Evolutionary conservation across 371 early-diverging fungal species (phyloP).

Genomic region (Zychaea mexicana): DNA sequence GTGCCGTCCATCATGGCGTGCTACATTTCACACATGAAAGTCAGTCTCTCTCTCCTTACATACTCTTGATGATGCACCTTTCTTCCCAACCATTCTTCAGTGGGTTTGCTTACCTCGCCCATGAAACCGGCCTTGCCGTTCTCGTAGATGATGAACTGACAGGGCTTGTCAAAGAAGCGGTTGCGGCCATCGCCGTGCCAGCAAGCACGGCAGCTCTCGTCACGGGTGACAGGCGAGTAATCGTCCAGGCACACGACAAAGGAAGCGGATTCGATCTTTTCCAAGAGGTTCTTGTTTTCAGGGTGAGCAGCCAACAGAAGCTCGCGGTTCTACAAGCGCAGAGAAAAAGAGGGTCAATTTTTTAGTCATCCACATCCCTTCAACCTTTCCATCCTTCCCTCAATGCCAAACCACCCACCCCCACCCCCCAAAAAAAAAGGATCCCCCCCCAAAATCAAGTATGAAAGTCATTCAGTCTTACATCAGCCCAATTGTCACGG

Average conservation of each 20-base stretch:
- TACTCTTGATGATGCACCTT: no score
- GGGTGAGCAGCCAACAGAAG: conserved; percentile 66
- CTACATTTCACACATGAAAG: conserved; percentile 25
- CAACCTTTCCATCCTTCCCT: not conserved
- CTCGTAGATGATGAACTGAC: conserved; percentile 92
- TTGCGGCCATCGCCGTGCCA: conserved; percentile 96
- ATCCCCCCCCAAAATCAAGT: not conserved
- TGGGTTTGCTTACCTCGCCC: conserved; percentile 67
- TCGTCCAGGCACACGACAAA: conserved; percentile 92
- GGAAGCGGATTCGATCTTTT: conserved; percentile 80
- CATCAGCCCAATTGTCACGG: conserved; percentile 93
- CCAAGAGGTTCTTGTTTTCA: conserved; percentile 71
- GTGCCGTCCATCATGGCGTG: conserved; percentile 98
- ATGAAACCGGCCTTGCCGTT: conserved; percentile 96
- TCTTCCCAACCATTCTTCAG: no score
- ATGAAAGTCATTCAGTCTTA: conserved; percentile 27
- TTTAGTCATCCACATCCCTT: not conserved
- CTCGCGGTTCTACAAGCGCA: conserved; percentile 56
- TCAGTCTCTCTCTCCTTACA: no score
- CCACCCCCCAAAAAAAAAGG: no score
- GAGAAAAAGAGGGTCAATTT: not conserved
- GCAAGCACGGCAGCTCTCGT: conserved; percentile 79
- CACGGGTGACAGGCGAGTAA: conserved; percentile 78
- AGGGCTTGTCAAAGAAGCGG: conserved; percentile 92
- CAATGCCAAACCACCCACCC: no score